These are phyloP conservation scores for Monilinia aucupariae DNA, from an alignment of 2,329 filamentous ascomycete species.

Conservation along the genomic window DNA sequence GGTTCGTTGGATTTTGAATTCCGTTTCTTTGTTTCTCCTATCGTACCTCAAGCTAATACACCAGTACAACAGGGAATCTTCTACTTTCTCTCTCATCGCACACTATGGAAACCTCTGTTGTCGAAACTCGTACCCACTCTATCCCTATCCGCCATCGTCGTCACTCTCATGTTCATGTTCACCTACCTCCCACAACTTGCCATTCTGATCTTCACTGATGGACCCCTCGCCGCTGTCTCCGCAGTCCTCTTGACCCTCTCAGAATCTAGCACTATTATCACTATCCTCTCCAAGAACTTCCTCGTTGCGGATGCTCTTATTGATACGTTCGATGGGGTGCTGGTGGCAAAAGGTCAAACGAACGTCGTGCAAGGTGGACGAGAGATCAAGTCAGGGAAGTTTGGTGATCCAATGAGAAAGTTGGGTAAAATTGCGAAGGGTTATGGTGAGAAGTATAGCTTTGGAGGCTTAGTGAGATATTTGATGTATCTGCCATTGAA, in stretches of 20 bases:
- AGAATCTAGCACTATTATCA: conserved; percentile 55
- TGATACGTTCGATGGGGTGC: conserved; percentile 80
- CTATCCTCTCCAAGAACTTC: conserved; percentile 59
- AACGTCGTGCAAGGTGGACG: conserved; percentile 68
- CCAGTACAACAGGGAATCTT: conserved; percentile 46
- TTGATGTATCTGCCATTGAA: conserved; percentile 81
- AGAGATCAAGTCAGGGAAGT: conserved; percentile 57
- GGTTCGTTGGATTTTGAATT: conserved; percentile 35
- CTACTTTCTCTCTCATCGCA: conserved; percentile 52
- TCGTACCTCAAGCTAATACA: conserved; percentile 17
- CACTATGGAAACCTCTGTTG: conserved; percentile 55
- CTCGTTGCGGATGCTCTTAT: conserved; percentile 76
- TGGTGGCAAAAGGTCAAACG: conserved; percentile 47
- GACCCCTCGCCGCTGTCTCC: conserved; percentile 70
- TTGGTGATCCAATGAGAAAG: conserved; percentile 47
- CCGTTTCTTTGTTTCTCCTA: conserved; percentile 2
- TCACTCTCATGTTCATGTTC: conserved; percentile 78
- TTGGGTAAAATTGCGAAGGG: conserved; percentile 54
- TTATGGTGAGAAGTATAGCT: conserved; percentile 52
- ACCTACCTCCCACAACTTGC: conserved; percentile 83
- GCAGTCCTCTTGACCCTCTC: conserved; percentile 63
- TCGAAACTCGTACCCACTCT: conserved; percentile 56
- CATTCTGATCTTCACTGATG: conserved; percentile 76
- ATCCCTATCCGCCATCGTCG: conserved; percentile 65
- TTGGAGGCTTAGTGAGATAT: conserved; percentile 59